phyloP scores from a whole-genome alignment of 2,329 filamentous ascomycete species.

The Pseudocercospora cruenta region DNA sequence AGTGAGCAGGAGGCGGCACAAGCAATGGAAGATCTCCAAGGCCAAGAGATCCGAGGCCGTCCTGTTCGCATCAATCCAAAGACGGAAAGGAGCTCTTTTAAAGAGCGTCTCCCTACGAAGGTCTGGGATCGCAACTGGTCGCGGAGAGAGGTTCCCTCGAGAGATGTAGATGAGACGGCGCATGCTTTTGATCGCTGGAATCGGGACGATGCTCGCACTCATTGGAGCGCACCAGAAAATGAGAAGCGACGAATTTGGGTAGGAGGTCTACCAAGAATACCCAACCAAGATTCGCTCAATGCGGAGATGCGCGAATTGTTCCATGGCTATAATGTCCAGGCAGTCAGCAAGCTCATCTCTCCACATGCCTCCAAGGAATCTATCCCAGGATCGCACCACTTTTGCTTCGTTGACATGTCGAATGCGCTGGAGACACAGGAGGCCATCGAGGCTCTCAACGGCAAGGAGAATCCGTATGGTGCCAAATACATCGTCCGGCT shows the following conservation, averaged over 20 bases:
- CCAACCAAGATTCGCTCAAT: conserved; percentile 46
- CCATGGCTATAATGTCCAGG: conserved; percentile 49
- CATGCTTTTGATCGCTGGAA: conserved; percentile 48
- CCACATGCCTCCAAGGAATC: conserved; percentile 19
- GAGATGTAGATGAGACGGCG: conserved; percentile 7
- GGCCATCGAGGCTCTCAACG: conserved; percentile 32
- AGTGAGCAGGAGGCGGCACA: conserved; percentile 60
- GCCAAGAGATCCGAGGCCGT: conserved; percentile 59
- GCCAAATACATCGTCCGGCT: conserved; percentile 27
- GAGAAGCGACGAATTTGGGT: conserved; percentile 46
- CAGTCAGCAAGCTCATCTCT: conserved; percentile 51
- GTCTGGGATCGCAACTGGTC: conserved; percentile 8
- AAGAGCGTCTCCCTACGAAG: neutral
- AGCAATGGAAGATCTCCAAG: conserved; percentile 62
- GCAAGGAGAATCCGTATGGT: conserved; percentile 28
- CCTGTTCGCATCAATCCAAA: conserved; percentile 62
- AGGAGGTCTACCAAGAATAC: conserved; percentile 51
- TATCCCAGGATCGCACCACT: conserved; percentile 27
- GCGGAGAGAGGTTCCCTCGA: neutral
- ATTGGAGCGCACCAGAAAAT: conserved; percentile 36
- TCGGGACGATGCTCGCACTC: conserved; percentile 43
- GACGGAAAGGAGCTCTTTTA: conserved; percentile 19
- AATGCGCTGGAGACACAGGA: conserved; percentile 32
- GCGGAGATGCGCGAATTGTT: conserved; percentile 50
- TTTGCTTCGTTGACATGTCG: conserved; percentile 39